phyloP scores from a whole-genome alignment of 164 flowering plant genomes.

The Annona squamosa region DNA sequence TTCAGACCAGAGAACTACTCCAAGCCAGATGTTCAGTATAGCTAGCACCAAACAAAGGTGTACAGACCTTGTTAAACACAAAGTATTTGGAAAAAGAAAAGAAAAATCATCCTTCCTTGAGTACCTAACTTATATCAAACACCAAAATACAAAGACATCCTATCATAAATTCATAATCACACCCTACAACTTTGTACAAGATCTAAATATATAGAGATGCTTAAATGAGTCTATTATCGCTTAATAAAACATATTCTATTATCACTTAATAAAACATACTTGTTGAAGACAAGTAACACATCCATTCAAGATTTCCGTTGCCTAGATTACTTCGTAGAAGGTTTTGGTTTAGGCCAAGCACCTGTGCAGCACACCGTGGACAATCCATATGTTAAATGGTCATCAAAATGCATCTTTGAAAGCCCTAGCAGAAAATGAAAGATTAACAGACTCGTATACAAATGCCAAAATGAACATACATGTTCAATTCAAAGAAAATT shows the following conservation, averaged over 20 bases:
- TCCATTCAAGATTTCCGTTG: slow-evolving; percentile 65
- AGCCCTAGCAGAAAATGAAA: background rate
- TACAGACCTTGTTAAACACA: too few species aligned
- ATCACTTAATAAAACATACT: slow-evolving; percentile 31
- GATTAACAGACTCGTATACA: background rate
- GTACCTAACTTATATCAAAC: too few species aligned
- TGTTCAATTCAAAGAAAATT: background rate
- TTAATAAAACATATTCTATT: background rate
- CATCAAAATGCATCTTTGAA: background rate
- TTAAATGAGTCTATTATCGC: background rate
- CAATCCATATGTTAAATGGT: background rate
- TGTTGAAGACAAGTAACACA: slow-evolving; percentile 82
- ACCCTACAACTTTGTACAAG: too few species aligned
- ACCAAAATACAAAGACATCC: too few species aligned
- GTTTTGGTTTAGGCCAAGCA: slow-evolving; percentile 46
- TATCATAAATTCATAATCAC: too few species aligned
- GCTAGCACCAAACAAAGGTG: too few species aligned
- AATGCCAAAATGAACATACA: background rate
- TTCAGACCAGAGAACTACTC: too few species aligned
- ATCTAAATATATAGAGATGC: too few species aligned
- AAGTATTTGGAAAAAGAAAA: too few species aligned
- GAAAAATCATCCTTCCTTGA: too few species aligned
- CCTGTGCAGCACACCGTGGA: slow-evolving; percentile 25
- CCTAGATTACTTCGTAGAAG: slow-evolving; percentile 28
- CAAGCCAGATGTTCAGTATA: too few species aligned